Conservation (phyloP, 2,329 filamentous ascomycete species). For the Arthrobotrys megalospora region DNA sequence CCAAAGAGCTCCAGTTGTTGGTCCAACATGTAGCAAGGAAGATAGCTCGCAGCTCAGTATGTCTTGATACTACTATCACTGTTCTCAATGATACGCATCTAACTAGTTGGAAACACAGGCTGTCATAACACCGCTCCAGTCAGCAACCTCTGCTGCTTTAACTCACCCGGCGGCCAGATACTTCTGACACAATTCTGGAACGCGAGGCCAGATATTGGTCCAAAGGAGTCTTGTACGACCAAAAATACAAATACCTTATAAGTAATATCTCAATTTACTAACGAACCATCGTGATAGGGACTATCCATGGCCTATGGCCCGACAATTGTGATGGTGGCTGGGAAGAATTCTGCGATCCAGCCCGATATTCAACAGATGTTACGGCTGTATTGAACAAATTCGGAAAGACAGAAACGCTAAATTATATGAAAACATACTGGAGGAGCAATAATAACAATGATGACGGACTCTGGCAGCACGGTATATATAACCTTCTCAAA, state of each 20-base stretch:
- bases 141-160: constrained; percentile 81
- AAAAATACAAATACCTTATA: not conserved
- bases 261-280: not conserved
- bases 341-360: constrained; percentile 75
- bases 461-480: constrained; percentile 79
- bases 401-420: constrained; percentile 73
- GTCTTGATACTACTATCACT: not conserved
- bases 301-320: constrained; percentile 69
- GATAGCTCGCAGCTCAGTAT: constrained; percentile 54
- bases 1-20: constrained; percentile 26
- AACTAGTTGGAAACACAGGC: constrained; percentile 63
- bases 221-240: constrained; percentile 80
- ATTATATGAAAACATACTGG: constrained; percentile 81
- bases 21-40: constrained; percentile 45
- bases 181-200: constrained; percentile 86
- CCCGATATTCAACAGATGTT: constrained; percentile 77
- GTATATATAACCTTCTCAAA: constrained; percentile 66
- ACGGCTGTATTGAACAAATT: constrained; percentile 74
- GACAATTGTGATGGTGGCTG: constrained; percentile 77
- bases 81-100: not conserved
- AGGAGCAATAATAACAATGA: constrained; percentile 77
- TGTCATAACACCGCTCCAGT: constrained; percentile 76
- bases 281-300: constrained; percentile 31
- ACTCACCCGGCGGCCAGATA: constrained; percentile 79
- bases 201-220: constrained; percentile 75